These are phyloP conservation scores for Scopulariopsis brevicaulis DNA, from an alignment of 2,329 filamentous ascomycete genomes.

Conservation along the genomic window DNA sequence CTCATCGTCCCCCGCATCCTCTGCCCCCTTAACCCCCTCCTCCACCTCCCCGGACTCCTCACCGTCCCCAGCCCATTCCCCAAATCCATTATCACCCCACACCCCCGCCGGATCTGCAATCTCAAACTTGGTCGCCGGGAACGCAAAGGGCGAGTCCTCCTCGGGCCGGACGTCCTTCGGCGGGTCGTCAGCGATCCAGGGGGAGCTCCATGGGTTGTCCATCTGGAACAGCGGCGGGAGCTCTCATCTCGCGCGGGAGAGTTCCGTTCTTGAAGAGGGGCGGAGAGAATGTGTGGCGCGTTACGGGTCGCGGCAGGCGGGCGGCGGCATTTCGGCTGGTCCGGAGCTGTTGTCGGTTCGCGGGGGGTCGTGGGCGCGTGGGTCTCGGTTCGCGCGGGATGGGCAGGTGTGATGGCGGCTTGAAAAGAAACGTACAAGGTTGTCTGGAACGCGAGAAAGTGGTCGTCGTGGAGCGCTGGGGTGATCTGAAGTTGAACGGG, in stretches of 20 bases:
- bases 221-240: background rate
- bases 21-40: background rate
- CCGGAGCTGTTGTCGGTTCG: background rate
- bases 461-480: background rate
- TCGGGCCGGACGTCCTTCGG: background rate
- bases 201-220: constrained; percentile 2
- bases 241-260: background rate
- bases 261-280: background rate
- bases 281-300: background rate
- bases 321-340: background rate
- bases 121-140: background rate
- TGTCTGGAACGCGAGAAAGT: background rate
- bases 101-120: background rate
- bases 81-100: background rate
- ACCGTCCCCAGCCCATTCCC: background rate
- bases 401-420: background rate
- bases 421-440: background rate
- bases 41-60: background rate
- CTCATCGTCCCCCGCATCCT: background rate
- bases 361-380: background rate
- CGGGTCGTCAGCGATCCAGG: background rate
- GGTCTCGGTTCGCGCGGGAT: background rate
- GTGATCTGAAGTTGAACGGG: background rate
- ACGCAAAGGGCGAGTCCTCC: background rate
- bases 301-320: background rate